A percentile compares a stretch with the other conserved stretches of the same genome.
phyloP scores from a whole-genome alignment of 441 rosid genomes.

The Pelargonium citronellum region DNA sequence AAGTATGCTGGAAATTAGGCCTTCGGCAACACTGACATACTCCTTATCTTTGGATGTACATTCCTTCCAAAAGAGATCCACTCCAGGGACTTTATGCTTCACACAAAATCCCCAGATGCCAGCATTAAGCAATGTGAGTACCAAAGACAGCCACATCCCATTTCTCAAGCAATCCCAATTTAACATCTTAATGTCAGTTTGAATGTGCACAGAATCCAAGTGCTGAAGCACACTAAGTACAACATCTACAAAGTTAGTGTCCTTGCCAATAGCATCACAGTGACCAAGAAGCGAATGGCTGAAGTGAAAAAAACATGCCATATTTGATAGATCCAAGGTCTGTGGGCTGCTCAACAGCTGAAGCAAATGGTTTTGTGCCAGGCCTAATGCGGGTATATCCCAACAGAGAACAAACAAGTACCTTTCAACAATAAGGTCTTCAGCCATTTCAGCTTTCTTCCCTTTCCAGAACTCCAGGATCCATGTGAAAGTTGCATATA shows the following conservation, averaged over 20 bases:
- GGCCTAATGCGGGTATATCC: constrained; percentile 56
- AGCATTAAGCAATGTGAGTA: constrained; percentile 55
- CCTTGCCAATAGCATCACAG: constrained; percentile 40
- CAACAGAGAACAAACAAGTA: constrained; percentile 80
- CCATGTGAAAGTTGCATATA: constrained; percentile 51
- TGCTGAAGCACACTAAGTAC: constrained; percentile 46
- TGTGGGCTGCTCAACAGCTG: constrained; percentile 37
- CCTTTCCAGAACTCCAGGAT: constrained; percentile 85
- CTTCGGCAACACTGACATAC: constrained; percentile 53
- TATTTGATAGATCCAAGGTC: constrained; percentile 45
- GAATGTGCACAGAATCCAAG: constrained; percentile 41
- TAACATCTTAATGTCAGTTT: constrained; percentile 45
- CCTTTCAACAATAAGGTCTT: constrained; percentile 90
- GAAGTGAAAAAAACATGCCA: constrained; percentile 49
- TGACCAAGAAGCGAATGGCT: constrained; percentile 51
- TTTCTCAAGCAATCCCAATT: constrained; percentile 88
- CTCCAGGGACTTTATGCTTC: constrained; percentile 46
- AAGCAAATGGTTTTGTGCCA: constrained; percentile 35
- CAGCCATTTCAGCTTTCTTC: constrained; percentile 56
- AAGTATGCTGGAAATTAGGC: constrained; percentile 49
- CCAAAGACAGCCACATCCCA: constrained; percentile 79
- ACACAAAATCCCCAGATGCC: constrained; percentile 55
- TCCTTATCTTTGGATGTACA: constrained; percentile 45
- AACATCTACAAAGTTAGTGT: constrained; percentile 37
- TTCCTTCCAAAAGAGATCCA: constrained; percentile 43